Conservation (phyloP, 2,329 filamentous ascomycete species). For the Exophiala sideris region DNA sequence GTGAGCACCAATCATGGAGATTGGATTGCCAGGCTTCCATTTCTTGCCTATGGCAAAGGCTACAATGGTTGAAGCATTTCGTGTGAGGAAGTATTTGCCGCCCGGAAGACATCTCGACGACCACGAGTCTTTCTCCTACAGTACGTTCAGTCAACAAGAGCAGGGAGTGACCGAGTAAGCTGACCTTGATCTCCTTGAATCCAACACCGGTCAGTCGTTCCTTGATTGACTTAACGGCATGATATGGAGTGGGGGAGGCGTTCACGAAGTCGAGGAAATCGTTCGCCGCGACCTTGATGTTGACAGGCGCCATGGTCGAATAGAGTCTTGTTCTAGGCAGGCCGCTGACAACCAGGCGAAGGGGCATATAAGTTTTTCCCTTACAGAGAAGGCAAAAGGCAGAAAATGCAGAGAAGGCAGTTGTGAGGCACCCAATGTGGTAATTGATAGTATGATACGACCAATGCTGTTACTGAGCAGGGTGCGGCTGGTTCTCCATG, state of each 20-base stretch:
- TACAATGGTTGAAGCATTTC: constrained; percentile 87
- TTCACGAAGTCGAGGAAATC: constrained; percentile 94
- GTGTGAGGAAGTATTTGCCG: constrained; percentile 93
- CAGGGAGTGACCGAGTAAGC: not conserved
- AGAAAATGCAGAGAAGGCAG: not conserved
- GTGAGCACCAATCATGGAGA: constrained; percentile 91
- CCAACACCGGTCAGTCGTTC: constrained; percentile 75
- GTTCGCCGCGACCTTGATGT: constrained; percentile 53
- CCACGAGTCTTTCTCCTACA: constrained; percentile 82
- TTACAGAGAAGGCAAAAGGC: too few species aligned
- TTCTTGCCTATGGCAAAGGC: constrained; percentile 87
- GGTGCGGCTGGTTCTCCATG: not conserved
- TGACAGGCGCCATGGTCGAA: constrained; percentile 31
- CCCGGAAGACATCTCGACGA: constrained; percentile 73
- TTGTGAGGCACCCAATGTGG: not conserved
- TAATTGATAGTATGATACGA: not conserved
- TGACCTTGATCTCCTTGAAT: constrained; percentile 75
- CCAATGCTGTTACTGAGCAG: not conserved
- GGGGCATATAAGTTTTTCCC: constrained; percentile 15
- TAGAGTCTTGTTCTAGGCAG: constrained; percentile 6
- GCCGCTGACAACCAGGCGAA: constrained; percentile 8
- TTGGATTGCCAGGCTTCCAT: constrained; percentile 88
- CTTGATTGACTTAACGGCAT: constrained; percentile 79
- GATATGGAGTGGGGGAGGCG: constrained; percentile 90
- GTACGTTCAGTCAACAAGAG: not conserved